Conservation (phyloP, 164 flowering plant species). For the Macadamia integrifolia region DNA sequence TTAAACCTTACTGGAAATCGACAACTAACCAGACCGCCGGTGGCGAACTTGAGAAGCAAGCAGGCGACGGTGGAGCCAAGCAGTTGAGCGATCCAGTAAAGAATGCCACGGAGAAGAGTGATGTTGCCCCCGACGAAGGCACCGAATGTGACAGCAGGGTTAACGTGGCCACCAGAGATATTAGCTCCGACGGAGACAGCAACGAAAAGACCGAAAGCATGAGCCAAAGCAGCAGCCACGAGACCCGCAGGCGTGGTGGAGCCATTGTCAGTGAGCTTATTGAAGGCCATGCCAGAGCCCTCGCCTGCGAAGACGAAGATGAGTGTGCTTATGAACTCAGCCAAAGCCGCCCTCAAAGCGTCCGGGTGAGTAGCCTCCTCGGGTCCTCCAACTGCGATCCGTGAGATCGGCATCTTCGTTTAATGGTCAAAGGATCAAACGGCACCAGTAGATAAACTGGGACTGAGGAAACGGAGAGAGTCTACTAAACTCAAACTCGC, state of each 20-base stretch:
- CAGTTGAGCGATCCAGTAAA: constrained; percentile 59
- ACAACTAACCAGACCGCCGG: constrained; percentile 37
- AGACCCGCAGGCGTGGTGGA: constrained; percentile 48
- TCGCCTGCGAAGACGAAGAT: constrained; percentile 76
- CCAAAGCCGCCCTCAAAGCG: constrained; percentile 50
- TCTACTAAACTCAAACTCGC: not conserved
- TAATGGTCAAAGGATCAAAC: too few relatives aligned
- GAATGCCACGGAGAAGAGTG: constrained; percentile 43
- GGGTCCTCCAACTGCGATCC: constrained; percentile 46
- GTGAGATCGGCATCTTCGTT: constrained; percentile 40
- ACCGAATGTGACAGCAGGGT: constrained; percentile 61
- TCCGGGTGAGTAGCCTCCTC: constrained; percentile 52
- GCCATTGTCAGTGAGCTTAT: constrained; percentile 34
- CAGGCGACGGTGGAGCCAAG: constrained; percentile 48
- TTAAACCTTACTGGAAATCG: too few relatives aligned
- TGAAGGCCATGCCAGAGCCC: constrained; percentile 74
- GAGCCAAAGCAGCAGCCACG: constrained; percentile 53
- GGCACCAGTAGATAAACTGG: too few relatives aligned
- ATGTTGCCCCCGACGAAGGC: constrained; percentile 58
- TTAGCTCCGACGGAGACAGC: constrained; percentile 48
- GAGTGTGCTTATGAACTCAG: constrained; percentile 66
- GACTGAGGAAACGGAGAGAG: too few relatives aligned
- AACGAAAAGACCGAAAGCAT: constrained; percentile 46
- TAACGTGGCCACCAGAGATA: constrained; percentile 62
- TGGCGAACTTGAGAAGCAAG: constrained; percentile 40